Conservation (phyloP, 352 stramenopile species). For the Phytopythium cucurbitacearum region DNA sequence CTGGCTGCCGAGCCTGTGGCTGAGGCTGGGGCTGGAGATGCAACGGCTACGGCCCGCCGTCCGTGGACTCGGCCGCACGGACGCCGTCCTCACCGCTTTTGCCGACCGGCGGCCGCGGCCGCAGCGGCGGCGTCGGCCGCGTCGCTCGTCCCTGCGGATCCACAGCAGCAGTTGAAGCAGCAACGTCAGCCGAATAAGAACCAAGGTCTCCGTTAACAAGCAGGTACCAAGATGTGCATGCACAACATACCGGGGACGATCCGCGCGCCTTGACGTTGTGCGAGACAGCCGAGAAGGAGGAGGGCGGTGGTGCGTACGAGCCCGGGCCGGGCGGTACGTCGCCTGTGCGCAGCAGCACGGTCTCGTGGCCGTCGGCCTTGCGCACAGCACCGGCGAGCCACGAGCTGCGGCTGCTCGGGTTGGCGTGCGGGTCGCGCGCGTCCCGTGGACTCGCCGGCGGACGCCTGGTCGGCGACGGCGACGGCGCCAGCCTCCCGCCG, state of each 20-base stretch:
- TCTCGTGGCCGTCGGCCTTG: constrained; percentile 69
- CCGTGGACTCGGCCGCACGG: constrained; percentile 1
- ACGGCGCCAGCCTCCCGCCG: constrained; percentile 59
- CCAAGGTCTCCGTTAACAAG: too few relatives aligned
- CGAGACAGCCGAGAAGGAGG: constrained; percentile 67
- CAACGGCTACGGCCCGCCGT: neutral
- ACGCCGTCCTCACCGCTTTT: constrained; percentile 1
- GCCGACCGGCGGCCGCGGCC: neutral
- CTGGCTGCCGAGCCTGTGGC: neutral
- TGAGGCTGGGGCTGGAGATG: neutral
- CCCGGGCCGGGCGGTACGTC: constrained; percentile 65
- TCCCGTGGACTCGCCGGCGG: constrained; percentile 39
- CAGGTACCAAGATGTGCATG: too few relatives aligned
- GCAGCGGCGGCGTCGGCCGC: neutral
- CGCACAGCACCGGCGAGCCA: constrained; percentile 79
- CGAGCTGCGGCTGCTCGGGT: constrained; percentile 71
- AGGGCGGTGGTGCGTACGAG: constrained; percentile 64
- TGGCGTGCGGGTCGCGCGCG: constrained; percentile 63
- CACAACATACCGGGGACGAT: neutral
- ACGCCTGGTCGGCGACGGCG: constrained; percentile 26
- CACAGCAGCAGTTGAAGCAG: too few relatives aligned
- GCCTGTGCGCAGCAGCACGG: constrained; percentile 64
- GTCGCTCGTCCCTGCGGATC: constrained; percentile 2
- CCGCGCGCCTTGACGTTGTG: constrained; percentile 59
- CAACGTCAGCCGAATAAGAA: too few relatives aligned